Percentiles rank a stretch among this genome's conserved stretches.
phyloP scores from a whole-genome alignment of 305 asterid genomes.

The Fraxinus greggii region DNA sequence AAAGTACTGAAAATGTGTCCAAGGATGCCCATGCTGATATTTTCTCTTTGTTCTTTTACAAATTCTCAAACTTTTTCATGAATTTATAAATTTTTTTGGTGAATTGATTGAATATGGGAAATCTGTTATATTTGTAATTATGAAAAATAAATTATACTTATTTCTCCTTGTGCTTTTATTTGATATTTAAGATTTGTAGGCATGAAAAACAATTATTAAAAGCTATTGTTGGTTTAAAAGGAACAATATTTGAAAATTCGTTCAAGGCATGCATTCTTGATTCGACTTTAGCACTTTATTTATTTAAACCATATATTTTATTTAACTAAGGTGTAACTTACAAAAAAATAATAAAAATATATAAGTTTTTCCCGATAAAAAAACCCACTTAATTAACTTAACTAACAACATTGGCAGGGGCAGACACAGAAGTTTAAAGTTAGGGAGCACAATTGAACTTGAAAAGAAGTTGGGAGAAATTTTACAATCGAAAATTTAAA shows the following conservation, averaged over 20 bases:
- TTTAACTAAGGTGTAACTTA: background rate
- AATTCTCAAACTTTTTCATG: background rate
- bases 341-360: background rate
- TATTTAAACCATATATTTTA: background rate
- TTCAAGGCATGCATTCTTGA: background rate
- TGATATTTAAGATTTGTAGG: background rate
- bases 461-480: too few relatives aligned
- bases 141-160: background rate
- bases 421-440: too few relatives aligned
- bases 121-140: background rate
- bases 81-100: slow-evolving; percentile 7
- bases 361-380: background rate
- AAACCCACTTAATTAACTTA: slow-evolving; percentile 15
- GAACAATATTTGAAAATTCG: background rate
- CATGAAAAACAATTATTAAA: background rate
- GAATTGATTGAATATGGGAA: background rate
- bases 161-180: background rate
- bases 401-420: background rate
- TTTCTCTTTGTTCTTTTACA: background rate
- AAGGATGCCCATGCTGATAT: slow-evolving; percentile 51
- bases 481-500: too few relatives aligned
- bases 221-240: background rate
- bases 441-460: too few relatives aligned
- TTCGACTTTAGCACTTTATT: background rate
- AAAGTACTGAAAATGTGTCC: slow-evolving; percentile 61